A percentile compares a stretch with the other conserved stretches of the same genome.
phyloP scores from a whole-genome alignment of 1,139 yeast genomes.

The Pneumocystis murina region DNA sequence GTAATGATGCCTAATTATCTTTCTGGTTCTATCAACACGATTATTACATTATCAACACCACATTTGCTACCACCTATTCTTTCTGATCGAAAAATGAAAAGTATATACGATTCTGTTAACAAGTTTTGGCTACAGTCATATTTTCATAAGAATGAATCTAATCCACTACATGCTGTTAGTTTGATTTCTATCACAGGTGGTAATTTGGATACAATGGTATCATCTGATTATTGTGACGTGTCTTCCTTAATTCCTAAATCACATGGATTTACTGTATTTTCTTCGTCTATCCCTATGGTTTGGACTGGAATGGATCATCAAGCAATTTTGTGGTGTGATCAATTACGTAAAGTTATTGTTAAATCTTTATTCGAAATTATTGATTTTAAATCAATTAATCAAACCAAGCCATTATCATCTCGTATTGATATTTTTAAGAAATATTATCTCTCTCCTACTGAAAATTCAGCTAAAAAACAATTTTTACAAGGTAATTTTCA shows the following conservation, averaged over 20 bases:
- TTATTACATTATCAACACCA: constrained; percentile 79
- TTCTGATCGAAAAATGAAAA: constrained; percentile 75
- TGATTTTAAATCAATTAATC: constrained; percentile 12
- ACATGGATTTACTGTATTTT: constrained; percentile 70
- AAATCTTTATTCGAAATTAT: constrained; percentile 44
- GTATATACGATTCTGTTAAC: constrained; percentile 59
- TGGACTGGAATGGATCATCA: constrained; percentile 94
- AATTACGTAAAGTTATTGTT: constrained; percentile 52
- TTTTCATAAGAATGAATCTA: constrained; percentile 17
- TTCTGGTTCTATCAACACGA: constrained; percentile 61
- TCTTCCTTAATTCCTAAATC: constrained; percentile 53
- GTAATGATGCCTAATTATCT: constrained; percentile 62
- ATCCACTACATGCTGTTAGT: constrained; percentile 23
- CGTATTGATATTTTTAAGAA: constrained; percentile 46
- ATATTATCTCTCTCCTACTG: constrained; percentile 30
- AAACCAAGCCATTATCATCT: constrained; percentile 34
- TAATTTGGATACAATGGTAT: constrained; percentile 59
- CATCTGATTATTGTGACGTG: constrained; percentile 82
- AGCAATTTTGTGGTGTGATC: constrained; percentile 96
- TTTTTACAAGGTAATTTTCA: neutral
- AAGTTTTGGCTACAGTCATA: constrained; percentile 64
- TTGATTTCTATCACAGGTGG: constrained; percentile 82
- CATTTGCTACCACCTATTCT: constrained; percentile 92
- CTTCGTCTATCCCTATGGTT: constrained; percentile 77
- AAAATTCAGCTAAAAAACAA: constrained; percentile 6